These are phyloP conservation scores for Epithemia pelagica DNA, from an alignment of 108 stramenopile genomes.

Conservation along the genomic window DNA sequence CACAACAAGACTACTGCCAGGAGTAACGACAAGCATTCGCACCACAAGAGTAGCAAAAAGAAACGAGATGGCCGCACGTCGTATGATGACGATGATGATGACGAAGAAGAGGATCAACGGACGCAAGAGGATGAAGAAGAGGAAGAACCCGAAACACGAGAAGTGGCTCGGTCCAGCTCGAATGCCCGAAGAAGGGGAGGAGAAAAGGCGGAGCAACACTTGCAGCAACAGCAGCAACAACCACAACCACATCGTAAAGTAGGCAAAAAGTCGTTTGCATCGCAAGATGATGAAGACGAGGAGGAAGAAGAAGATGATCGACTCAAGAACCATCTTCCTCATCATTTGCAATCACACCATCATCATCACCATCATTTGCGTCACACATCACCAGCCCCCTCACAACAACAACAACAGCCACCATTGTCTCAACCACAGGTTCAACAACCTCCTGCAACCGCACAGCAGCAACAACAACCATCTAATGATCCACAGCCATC, in stretches of 20 bases:
- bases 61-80: constrained; percentile 4
- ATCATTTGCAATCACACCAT: too few species aligned
- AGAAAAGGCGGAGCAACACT: background rate
- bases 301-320: too few species aligned
- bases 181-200: constrained; percentile 4
- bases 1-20: constrained; percentile 10
- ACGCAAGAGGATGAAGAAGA: constrained; percentile 16
- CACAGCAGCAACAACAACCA: background rate
- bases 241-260: background rate
- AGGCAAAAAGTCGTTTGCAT: constrained; percentile 4
- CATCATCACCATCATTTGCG: too few species aligned
- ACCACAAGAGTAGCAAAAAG: background rate
- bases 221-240: background rate
- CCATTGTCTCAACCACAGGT: constrained; percentile 17
- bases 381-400: too few species aligned
- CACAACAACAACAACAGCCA: constrained; percentile 25
- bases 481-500: constrained; percentile 22
- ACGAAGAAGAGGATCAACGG: background rate
- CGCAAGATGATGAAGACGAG: too few species aligned
- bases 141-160: constrained; percentile 14
- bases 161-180: background rate
- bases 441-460: background rate
- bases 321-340: too few species aligned
- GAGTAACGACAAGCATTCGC: constrained; percentile 2
- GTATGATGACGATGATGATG: background rate